Base-by-base conservation (phyloP, 257 asterid species). In the Leptodermis oblonga region DNA sequence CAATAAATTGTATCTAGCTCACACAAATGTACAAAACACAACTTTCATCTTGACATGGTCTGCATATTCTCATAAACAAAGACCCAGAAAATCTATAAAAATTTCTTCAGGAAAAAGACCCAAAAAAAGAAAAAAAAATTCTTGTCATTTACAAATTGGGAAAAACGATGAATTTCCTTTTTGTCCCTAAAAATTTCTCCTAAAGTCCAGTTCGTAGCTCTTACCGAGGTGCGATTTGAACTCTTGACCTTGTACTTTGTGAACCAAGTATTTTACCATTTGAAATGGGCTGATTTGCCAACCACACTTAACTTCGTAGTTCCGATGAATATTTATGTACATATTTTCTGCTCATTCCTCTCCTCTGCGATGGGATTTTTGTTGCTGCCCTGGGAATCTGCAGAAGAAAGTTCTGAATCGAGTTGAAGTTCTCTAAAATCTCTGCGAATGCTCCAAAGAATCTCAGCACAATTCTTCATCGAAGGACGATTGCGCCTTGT, bases 381-480 rank as follows among this genome's bases (percentile, higher is more conserved):
- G 41, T 30, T 56, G 55, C 72, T 53, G 51, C 25, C 67, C 14
- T 61, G 37, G 23, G 71, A 33, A 14, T 58, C 54, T 17, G 63
- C 34, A 23, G 56, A 69, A 55, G 79, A 65, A 46, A 17, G 69
- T 46, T 76, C 77, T 9, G 76, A 74, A 69, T 78, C 65, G 3
- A 74, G 75, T 25, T 84, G 79, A 69, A n/a, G n/a, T n/a, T 88
- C 95, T 65, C 75, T 73, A 81, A 84, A 82, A 73, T 89, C 95
- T 75, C 87, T 93, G 55, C 99, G 90, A 71, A 93, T 82, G 60
- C 84, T 65, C 99, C 99, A 93, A 23, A 93, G 95, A 77, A 85
- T 73, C 91, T 93, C 96, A 0, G 84, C 95, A 23, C 97, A 90
- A 73, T 82, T 87, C 82, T 83, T 87, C 97, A 93, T 93, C 23